Evolutionary conservation across 73 alveolate species (phyloP).

Genomic region (Halteria grandinella): DNA sequence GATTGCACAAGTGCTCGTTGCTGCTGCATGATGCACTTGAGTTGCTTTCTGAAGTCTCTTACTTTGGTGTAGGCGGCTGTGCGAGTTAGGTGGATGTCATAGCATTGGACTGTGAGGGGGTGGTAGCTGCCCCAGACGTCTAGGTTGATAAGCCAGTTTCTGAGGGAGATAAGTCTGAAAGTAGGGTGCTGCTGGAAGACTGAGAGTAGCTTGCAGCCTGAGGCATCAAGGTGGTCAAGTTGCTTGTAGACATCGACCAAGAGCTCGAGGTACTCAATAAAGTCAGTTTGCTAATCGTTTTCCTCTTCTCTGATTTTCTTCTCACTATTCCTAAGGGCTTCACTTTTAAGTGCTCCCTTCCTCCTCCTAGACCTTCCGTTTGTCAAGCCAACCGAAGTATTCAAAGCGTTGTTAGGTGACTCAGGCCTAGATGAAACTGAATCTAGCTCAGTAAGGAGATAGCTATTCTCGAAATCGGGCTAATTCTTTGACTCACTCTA

Average conservation of each 20-base stretch:
- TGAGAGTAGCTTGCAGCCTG: conserved; percentile 17
- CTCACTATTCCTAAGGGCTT: conserved; percentile 30
- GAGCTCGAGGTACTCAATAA: conserved; percentile 13
- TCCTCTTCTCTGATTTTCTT: conserved; percentile 11
- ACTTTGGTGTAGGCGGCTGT: conserved; percentile 41
- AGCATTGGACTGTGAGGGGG: conserved; percentile 45
- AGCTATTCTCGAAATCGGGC: conserved; percentile 27
- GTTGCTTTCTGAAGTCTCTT: conserved; percentile 25
- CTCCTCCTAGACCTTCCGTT: neutral
- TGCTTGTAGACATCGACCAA: conserved; percentile 13
- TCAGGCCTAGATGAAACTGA: neutral
- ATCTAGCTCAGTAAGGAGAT: conserved; percentile 41
- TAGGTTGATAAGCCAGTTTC: conserved; percentile 54
- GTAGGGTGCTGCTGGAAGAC: conserved; percentile 10
- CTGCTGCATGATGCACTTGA: neutral
- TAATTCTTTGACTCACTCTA: too few relatives aligned
- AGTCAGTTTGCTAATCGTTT: conserved; percentile 34
- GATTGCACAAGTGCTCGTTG: neutral
- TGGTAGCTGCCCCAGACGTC: conserved; percentile 66
- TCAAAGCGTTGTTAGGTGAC: conserved; percentile 42
- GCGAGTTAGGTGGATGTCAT: conserved; percentile 57
- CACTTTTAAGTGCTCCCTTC: conserved; percentile 21
- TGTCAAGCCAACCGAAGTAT: conserved; percentile 18
- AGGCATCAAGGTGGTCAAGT: conserved; percentile 6
- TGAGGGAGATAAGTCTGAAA: conserved; percentile 1